Evolutionary conservation across 2,329 filamentous ascomycete genomes (phyloP).

Genomic region (Stachybotrys elegans): DNA sequence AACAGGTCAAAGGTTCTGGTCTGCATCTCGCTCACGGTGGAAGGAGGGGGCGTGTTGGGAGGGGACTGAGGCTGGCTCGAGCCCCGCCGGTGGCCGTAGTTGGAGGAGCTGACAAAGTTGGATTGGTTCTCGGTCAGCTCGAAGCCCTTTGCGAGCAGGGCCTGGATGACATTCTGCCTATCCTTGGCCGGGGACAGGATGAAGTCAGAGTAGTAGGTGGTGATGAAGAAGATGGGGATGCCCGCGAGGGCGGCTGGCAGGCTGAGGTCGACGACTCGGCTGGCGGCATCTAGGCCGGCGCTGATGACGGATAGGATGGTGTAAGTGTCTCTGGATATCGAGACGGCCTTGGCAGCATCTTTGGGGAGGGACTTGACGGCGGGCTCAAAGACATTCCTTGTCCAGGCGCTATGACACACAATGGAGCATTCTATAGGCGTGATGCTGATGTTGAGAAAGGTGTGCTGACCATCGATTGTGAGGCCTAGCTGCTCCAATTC

Average conservation of each 20-base stretch:
- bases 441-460: slow-evolving; percentile 89
- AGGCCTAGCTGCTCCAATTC: slow-evolving; percentile 36
- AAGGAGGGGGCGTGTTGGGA: slow-evolving; percentile 70
- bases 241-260: slow-evolving; percentile 85
- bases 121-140: slow-evolving; percentile 71
- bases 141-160: slow-evolving; percentile 75
- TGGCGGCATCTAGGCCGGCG: slow-evolving; percentile 84
- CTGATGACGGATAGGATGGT: slow-evolving; percentile 86
- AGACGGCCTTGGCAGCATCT: slow-evolving; percentile 49
- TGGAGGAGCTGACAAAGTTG: slow-evolving; percentile 55
- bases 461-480: slow-evolving; percentile 54
- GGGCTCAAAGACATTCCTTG: slow-evolving; percentile 70
- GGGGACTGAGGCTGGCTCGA: slow-evolving; percentile 32
- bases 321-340: slow-evolving; percentile 78
- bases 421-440: slow-evolving; percentile 91
- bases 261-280: slow-evolving; percentile 85
- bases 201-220: slow-evolving; percentile 96
- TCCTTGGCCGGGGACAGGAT: slow-evolving; percentile 81
- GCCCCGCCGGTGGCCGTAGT: slow-evolving; percentile 25
- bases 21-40: slow-evolving; percentile 75
- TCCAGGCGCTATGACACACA: slow-evolving; percentile 75
- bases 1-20: slow-evolving; percentile 77
- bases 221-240: slow-evolving; percentile 97
- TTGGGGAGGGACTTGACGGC: slow-evolving; percentile 59
- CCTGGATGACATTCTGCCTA: slow-evolving; percentile 67